Base-by-base conservation (phyloP, 129 eudicot species). In the Saposhnikovia divaricata region DNA sequence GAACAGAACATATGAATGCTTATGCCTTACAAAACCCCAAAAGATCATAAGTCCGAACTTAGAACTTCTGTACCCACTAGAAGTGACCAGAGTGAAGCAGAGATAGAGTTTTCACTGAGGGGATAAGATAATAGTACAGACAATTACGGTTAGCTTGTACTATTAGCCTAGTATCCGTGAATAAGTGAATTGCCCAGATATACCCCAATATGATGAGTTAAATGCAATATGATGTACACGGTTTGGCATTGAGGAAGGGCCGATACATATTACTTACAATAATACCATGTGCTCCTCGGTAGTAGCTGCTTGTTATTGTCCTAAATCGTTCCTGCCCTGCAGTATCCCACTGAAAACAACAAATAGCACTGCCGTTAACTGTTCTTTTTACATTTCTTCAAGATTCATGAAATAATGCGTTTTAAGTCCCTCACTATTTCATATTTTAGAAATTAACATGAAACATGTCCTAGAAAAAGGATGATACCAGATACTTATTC, bases 281-380 rank as follows among this genome's bases (percentile, higher is more conserved):
- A 51, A 94, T 94, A 37, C 98, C 98, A 82, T 94, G 98, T 65
- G 98, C 98, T 82, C 98, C 97, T 83, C 98, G 86, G 89, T 94
- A 94, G 88, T 94, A 94, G 83, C 98, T 94, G 93, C 98, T 94
- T 4, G 98, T 94, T 86, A 94, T 94, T 2, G 98, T 94, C 79
- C 98, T 87, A 79, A 94, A 94, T 72, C 98, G 93, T 84, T 94
- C 98, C 89, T 94, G 98, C 77, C 98, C 98, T 43, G 98, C 98
- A 71, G 98, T 94, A 85, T 94, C 98, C 98, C 98, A 94, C 98
- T 94, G 78, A 13, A 85, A 77, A 78, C 81, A 84, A 85, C 38
- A 34, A n/a, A 75, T 11, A 40, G 50, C 19, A 79, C 65, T 18
- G 55, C 61, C 10, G 72, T 57, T 57, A 83, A 79, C 3, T 19